Percentiles rank a stretch among this genome's conserved stretches.
Conservation (phyloP, 495 filamentous ascomycete genomes). For the Hypoxylon fragiforme region DNA sequence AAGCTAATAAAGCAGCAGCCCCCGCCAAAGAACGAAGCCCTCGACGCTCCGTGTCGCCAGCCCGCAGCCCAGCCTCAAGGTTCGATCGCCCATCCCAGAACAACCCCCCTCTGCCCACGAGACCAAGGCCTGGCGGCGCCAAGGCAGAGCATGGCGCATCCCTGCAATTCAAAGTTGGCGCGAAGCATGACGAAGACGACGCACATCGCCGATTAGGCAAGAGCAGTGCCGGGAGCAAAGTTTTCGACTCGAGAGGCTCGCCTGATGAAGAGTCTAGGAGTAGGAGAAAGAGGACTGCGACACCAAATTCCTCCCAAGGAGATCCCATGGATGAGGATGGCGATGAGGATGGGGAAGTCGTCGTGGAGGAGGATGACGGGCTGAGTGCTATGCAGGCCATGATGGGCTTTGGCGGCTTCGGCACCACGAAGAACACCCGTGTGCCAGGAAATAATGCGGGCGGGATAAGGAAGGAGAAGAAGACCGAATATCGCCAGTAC, state of each 20-base stretch:
- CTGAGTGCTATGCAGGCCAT: conserved; percentile 75
- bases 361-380: conserved; percentile 62
- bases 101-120: conserved; percentile 36
- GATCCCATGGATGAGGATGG: conserved; percentile 53
- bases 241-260: conserved; percentile 3
- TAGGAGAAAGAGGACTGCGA: conserved; percentile 29
- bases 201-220: conserved; percentile 43
- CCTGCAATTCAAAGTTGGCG: conserved; percentile 44
- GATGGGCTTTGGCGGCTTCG: conserved; percentile 88
- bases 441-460: conserved; percentile 87
- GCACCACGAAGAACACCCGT: conserved; percentile 87
- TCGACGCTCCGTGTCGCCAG: conserved; percentile 21
- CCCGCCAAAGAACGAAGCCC: conserved; percentile 19
- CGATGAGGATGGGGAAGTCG: conserved; percentile 47
- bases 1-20: conserved; percentile 14
- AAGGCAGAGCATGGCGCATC: conserved; percentile 24
- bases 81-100: conserved; percentile 21
- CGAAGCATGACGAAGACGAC: conserved; percentile 42
- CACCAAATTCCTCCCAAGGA: conserved; percentile 34
- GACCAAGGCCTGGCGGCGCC: conserved; percentile 26
- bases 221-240: conserved; percentile 25
- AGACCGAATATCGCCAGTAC: conserved; percentile 94
- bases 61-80: conserved; percentile 21
- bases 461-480: conserved; percentile 89
- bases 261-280: conserved; percentile 22